Base-by-base conservation (phyloP, 164 flowering plant species). In the Cinnamomum micranthum region DNA sequence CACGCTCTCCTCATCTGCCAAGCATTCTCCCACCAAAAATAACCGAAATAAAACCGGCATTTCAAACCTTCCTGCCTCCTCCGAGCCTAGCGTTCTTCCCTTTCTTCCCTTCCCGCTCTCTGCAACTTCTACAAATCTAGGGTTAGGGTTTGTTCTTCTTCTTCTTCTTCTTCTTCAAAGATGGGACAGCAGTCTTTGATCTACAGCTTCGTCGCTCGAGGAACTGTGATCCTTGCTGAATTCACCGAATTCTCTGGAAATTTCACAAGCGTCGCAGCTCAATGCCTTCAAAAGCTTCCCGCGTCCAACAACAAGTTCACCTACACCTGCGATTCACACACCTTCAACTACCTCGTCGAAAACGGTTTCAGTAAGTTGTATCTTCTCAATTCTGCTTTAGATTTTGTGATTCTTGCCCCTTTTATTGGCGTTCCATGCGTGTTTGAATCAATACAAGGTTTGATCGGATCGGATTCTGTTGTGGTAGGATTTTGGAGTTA, bases 261-360 rank as follows among this genome's bases (percentile, higher is more conserved):
- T 75, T 79, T 79, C 69, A 79, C 78, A 7, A 50, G 50, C 63
- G 72, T 79, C 67, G 81, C 81, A 22, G 59, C 52, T 33, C 81
- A 79, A 72, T 79, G 81, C 60, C 78, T 79, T 28, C 78, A 75
- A 62, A 79, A 79, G 59, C 81, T 79, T 19, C 81, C 81, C 6
- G 67, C 78, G 1, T 25, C 60, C 72, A 79, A 68, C 75, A 75
- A 79, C 73, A 79, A 71, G 69, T 79, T 79, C 78, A 78, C 81
- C 67, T 78, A 78, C 78, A 78, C 71, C 68, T 75, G 81, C 72
- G 81, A 78, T 47, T 23, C 51, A 24, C 81, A 79, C 50, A 79
- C 81, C 63, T 79, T 79, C 70, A 79, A 79, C 59, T 79, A 75
- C 52, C 78, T 75, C 69, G 81, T 75, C 17, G 81, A 75, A 27